Percentiles rank a stretch among this genome's conserved stretches.
Evolutionary conservation across 2,329 filamentous ascomycete species (phyloP).

Genomic region (Talaromyces sp.): DNA sequence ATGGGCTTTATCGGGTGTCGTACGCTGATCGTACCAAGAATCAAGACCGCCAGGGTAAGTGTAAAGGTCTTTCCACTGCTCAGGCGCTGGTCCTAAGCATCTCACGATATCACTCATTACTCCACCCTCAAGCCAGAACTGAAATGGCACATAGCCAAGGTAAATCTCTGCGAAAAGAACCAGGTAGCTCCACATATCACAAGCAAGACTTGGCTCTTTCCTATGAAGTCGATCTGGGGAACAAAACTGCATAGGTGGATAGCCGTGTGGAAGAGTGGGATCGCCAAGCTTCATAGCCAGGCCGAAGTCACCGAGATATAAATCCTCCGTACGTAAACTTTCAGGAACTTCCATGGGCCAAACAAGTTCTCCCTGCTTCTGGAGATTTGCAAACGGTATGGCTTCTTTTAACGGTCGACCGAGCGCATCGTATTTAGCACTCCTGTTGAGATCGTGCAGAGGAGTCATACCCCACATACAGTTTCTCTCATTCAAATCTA

Average conservation of each 20-base stretch:
- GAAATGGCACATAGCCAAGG: slow-evolving; percentile 17
- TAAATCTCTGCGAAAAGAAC: slow-evolving; percentile 23
- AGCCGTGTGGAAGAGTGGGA: slow-evolving; percentile 7
- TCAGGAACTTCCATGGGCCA: slow-evolving; percentile 16
- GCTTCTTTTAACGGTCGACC: slow-evolving; percentile 20
- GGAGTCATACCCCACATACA: slow-evolving; percentile 24
- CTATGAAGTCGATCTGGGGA: slow-evolving; percentile 23
- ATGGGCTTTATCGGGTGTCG: neutral
- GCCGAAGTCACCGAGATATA: slow-evolving; percentile 27
- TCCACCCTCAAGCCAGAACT: slow-evolving; percentile 13
- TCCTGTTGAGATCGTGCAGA: slow-evolving; percentile 18
- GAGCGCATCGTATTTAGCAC: slow-evolving; percentile 20
- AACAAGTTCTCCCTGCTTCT: slow-evolving; percentile 22
- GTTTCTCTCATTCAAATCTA: slow-evolving; percentile 24
- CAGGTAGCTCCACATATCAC: slow-evolving; percentile 30
- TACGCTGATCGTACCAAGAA: slow-evolving; percentile 24
- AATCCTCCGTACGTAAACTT: slow-evolving; percentile 18
- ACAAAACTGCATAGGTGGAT: slow-evolving; percentile 18
- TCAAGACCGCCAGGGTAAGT: slow-evolving; percentile 12
- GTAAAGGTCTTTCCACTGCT: slow-evolving; percentile 20
- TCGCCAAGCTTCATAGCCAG: slow-evolving; percentile 20
- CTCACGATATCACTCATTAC: slow-evolving; percentile 17
- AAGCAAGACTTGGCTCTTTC: slow-evolving; percentile 19
- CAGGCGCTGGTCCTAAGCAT: slow-evolving; percentile 21
- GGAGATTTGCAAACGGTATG: slow-evolving; percentile 20